Evolutionary conservation across 2,329 filamentous ascomycete species (phyloP).

Genomic region (Microsporum canis): DNA sequence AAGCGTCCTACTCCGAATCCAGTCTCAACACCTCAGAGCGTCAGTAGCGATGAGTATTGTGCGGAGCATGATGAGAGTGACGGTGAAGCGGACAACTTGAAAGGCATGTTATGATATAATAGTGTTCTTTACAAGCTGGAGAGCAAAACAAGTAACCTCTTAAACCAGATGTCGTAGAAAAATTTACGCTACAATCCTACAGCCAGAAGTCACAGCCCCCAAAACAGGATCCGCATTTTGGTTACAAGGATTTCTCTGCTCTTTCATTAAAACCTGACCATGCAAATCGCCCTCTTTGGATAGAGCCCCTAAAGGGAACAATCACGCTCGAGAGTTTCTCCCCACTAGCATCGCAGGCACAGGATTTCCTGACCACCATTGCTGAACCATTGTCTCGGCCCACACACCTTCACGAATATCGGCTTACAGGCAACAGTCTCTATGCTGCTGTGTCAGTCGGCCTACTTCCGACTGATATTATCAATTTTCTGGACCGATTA

Average conservation of each 20-base stretch:
- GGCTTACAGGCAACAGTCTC: slow-evolving; percentile 79
- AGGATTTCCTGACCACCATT: slow-evolving; percentile 92
- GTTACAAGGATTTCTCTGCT: slow-evolving; percentile 67
- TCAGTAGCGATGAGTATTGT: slow-evolving; percentile 48
- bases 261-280: slow-evolving; percentile 78
- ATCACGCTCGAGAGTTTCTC: slow-evolving; percentile 94
- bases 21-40: slow-evolving; percentile 30
- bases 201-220: slow-evolving; percentile 32
- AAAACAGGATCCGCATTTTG: slow-evolving; percentile 45
- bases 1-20: slow-evolving; percentile 40
- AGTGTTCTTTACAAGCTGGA: neutral
- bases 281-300: slow-evolving; percentile 82
- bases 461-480: slow-evolving; percentile 79
- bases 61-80: slow-evolving; percentile 41
- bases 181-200: slow-evolving; percentile 44
- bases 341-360: slow-evolving; percentile 70
- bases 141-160: neutral
- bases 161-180: slow-evolving; percentile 37
- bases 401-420: slow-evolving; percentile 85
- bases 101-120: slow-evolving; percentile 28
- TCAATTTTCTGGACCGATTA: slow-evolving; percentile 74
- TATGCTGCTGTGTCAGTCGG: slow-evolving; percentile 94
- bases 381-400: slow-evolving; percentile 86
- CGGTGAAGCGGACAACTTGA: slow-evolving; percentile 35
- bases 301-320: slow-evolving; percentile 72